Evolutionary conservation across 495 filamentous ascomycete species (phyloP), one percentile per base, ranked within the genome.

Genomic region (Aspergillus nidulans): DNA sequence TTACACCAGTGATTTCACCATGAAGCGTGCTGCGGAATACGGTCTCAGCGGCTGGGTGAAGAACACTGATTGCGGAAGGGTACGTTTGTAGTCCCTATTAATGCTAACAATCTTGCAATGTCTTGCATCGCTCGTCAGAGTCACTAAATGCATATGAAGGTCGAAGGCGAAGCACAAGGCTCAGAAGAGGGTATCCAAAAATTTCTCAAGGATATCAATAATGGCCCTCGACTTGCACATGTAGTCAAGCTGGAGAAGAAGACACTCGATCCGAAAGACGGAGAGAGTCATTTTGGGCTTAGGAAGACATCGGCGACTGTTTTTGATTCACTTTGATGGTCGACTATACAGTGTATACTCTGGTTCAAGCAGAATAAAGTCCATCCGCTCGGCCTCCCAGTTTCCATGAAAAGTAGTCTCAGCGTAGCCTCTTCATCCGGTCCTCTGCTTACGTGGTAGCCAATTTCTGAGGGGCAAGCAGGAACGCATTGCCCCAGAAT

Each of bases 141-240:
- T 30, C 18, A 34, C 57, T 58, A 18, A 39, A 46, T 20, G 7
- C 52, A 13, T 19, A 9, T 30, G 25, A 56, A 94, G 87, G 91
- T 97, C n/a, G 84, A 87, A 66, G 92, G 92, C 38, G 92, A 97
- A 72, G 90, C 85, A 2, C 92, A 97, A 63, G 92, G 92, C 28
- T 69, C 79, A 13, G 76, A 83, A 9, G 75, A 82, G 10, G 67
- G 75, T 4, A 62, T 97, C 39, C 70, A 86, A 49, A 77, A 81
- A 21, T 85, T 95, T 46, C 66, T 96, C 10, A 84, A 88, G 58
- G 85, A 89, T 56, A 76, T 97, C 46, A 77, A 91, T 63, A 82
- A 79, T 53, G 92, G 92, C 0, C 90, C 90, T 1, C 69, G 70
- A 21, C 53, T 77, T 15, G 83, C 90, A 13, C 75, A 83, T 20